These are phyloP conservation scores for Neophaeococcomyces aloes DNA, from an alignment of 2,329 filamentous ascomycete species.

Conservation along the genomic window DNA sequence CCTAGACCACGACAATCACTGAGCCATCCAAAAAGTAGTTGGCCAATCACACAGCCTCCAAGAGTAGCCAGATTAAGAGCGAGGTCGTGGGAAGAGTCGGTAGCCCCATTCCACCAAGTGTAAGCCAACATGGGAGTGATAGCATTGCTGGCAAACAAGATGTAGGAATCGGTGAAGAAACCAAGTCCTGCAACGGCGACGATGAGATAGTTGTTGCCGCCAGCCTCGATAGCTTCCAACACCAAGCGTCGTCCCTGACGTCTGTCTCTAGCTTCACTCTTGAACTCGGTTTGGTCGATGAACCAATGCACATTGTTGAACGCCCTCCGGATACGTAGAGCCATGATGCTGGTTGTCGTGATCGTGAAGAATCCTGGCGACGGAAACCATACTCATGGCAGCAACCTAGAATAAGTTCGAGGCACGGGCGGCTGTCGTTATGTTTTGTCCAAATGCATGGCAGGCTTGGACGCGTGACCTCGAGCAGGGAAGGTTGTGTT, in stretches of 20 bases:
- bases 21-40: constrained; percentile 3
- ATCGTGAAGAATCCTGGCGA: no score
- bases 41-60: neutral
- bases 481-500: no score
- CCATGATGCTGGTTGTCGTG: no score
- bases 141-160: constrained; percentile 5
- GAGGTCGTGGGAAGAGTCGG: neutral
- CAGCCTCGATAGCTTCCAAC: constrained; percentile 1
- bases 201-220: constrained; percentile 15
- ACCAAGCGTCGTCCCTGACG: neutral
- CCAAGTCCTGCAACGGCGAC: constrained; percentile 18
- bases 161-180: constrained; percentile 22
- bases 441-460: no score
- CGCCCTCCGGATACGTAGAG: no score
- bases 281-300: neutral
- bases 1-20: neutral
- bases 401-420: no score
- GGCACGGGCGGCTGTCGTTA: no score
- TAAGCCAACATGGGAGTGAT: neutral
- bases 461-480: no score
- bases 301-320: constrained; percentile 1
- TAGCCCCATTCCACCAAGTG: neutral
- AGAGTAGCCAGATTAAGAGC: neutral
- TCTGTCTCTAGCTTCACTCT: neutral
- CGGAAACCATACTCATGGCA: no score